phyloP scores from a whole-genome alignment of 2,329 filamentous ascomycete genomes.

The Hymenoscyphus scutula region DNA sequence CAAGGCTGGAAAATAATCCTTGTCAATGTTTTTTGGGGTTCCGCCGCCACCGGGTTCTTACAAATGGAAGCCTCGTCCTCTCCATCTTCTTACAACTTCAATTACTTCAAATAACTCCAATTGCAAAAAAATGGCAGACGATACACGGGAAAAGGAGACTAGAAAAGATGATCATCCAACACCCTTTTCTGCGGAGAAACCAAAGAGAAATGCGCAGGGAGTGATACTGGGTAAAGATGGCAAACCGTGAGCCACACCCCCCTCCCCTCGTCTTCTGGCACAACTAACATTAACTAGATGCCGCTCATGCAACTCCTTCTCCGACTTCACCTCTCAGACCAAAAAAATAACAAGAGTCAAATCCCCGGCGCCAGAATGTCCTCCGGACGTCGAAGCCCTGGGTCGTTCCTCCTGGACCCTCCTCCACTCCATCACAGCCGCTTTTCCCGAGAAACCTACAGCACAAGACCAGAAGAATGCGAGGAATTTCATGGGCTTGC shows the following conservation, averaged over 20 bases:
- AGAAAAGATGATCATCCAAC: constrained; percentile 10
- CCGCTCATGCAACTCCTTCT: constrained; percentile 64
- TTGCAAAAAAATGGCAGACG: constrained; percentile 30
- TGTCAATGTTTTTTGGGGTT: not conserved
- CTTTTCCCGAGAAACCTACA: constrained; percentile 72
- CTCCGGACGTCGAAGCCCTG: constrained; percentile 82
- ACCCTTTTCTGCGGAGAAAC: constrained; percentile 19
- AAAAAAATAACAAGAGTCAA: constrained; percentile 41
- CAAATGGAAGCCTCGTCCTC: constrained; percentile 10
- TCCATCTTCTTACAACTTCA: not conserved
- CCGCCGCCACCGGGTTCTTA: constrained; percentile 11
- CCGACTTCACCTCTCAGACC: constrained; percentile 59
- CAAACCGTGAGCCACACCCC: constrained; percentile 66
- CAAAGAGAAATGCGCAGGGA: constrained; percentile 62
- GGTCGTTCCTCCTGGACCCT: constrained; percentile 91
- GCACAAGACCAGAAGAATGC: constrained; percentile 71
- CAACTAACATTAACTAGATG: constrained; percentile 50
- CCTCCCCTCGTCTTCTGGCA: not conserved
- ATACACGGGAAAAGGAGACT: constrained; percentile 28
- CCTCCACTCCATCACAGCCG: constrained; percentile 85
- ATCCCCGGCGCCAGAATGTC: constrained; percentile 58
- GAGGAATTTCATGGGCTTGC: constrained; percentile 71
- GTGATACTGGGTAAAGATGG: constrained; percentile 76
- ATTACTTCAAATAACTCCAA: not conserved
- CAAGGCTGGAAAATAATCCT: constrained; percentile 12